Evolutionary conservation across 805 yeast genomes (phyloP).

Genomic region (Metschnikowia vanudenii): DNA sequence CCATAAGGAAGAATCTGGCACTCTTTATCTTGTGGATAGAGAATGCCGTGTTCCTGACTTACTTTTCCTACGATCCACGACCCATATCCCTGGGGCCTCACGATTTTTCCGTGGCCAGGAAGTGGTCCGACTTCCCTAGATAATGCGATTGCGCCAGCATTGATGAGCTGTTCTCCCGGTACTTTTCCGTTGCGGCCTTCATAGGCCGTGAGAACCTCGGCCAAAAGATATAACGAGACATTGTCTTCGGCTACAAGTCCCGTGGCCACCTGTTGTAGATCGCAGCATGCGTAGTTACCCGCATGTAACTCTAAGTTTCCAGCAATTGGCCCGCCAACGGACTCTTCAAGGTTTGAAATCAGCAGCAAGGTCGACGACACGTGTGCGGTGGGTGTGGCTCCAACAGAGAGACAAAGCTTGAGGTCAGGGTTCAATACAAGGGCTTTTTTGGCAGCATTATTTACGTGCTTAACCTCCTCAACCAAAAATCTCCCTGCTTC

Average conservation of each 20-base stretch:
- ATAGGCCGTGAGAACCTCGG: constrained; percentile 47
- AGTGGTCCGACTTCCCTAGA: constrained; percentile 62
- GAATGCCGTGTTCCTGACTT: constrained; percentile 79
- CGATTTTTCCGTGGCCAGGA: constrained; percentile 59
- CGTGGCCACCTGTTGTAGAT: constrained; percentile 75
- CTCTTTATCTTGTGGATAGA: constrained; percentile 42
- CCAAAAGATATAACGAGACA: constrained; percentile 20
- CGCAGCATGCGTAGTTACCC: constrained; percentile 76
- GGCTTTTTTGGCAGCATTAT: constrained; percentile 49
- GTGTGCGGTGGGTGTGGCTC: constrained; percentile 81
- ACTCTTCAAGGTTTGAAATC: constrained; percentile 20
- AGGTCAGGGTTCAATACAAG: constrained; percentile 32
- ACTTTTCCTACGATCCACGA: constrained; percentile 66
- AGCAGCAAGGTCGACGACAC: constrained; percentile 39
- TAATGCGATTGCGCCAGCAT: constrained; percentile 71
- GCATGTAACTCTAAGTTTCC: constrained; percentile 70
- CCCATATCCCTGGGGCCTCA: constrained; percentile 40
- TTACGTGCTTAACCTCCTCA: constrained; percentile 59
- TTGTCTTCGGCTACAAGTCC: constrained; percentile 37
- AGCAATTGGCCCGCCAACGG: constrained; percentile 22
- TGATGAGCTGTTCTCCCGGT: constrained; percentile 63
- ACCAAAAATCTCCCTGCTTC: constrained; percentile 49
- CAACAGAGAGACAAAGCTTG: constrained; percentile 59
- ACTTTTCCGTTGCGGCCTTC: constrained; percentile 49
- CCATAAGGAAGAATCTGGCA: constrained; percentile 51